phyloP scores from a whole-genome alignment of 805 yeast genomes.

The Kazachstania kunashirensis region DNA sequence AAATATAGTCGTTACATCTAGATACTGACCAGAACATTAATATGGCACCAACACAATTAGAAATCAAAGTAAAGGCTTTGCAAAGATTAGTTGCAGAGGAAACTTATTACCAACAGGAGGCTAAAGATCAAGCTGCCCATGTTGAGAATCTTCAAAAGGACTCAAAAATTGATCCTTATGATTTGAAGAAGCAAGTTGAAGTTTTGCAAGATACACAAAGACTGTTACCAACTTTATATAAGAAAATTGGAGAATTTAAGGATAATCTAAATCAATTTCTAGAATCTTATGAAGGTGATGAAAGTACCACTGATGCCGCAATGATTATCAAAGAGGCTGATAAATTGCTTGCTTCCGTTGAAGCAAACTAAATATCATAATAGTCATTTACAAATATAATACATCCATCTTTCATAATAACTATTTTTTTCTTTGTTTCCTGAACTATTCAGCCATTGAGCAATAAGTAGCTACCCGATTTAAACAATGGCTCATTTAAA shows the following conservation, averaged over 20 bases:
- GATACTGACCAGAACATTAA: too few relatives aligned
- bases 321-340: slow-evolving; percentile 21
- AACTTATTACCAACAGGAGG: slow-evolving; percentile 48
- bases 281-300: slow-evolving; percentile 30
- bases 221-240: slow-evolving; percentile 40
- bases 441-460: too few relatives aligned
- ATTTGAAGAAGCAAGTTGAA: slow-evolving; percentile 45
- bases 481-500: too few relatives aligned
- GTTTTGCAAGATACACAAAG: slow-evolving; percentile 46
- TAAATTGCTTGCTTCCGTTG: slow-evolving; percentile 10
- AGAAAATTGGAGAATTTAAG: slow-evolving; percentile 34
- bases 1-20: too few relatives aligned
- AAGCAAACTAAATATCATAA: too few relatives aligned
- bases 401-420: too few relatives aligned
- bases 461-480: too few relatives aligned
- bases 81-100: slow-evolving; percentile 63
- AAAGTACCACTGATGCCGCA: slow-evolving; percentile 24
- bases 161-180: slow-evolving; percentile 49
- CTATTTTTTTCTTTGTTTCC: too few relatives aligned
- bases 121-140: slow-evolving; percentile 40
- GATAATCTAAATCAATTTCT: slow-evolving; percentile 34
- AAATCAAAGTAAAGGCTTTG: slow-evolving; percentile 63
- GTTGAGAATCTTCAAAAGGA: slow-evolving; percentile 39
- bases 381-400: too few relatives aligned
- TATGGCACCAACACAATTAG: slow-evolving; percentile 66